A percentile compares a stretch with the other conserved stretches of the same genome.
Evolutionary conservation across 2,329 filamentous ascomycete genomes (phyloP).

Genomic region (Phyllosticta citrichinensis): DNA sequence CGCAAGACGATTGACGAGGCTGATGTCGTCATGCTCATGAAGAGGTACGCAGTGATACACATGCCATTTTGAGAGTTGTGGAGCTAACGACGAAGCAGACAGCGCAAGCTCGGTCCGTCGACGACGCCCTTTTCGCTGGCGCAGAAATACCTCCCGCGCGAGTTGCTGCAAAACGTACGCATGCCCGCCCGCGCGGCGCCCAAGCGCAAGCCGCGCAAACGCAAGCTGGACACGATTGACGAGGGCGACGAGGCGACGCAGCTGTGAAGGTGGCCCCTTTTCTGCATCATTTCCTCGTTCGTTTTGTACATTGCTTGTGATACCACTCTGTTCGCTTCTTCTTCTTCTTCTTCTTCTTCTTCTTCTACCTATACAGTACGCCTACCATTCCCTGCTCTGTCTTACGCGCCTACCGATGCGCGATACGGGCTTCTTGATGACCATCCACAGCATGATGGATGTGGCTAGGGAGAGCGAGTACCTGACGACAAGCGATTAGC

Average conservation of each 20-base stretch:
- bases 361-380: background rate
- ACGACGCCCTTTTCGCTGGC: constrained; percentile 80
- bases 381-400: constrained; percentile 66
- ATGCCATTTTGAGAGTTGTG: constrained; percentile 15
- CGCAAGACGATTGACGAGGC: constrained; percentile 78
- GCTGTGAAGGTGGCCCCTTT: constrained; percentile 10
- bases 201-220: constrained; percentile 31
- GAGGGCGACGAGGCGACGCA: constrained; percentile 23
- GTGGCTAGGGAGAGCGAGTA: constrained; percentile 79
- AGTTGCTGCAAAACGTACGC: constrained; percentile 71
- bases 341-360: constrained; percentile 14
- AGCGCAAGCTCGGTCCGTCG: constrained; percentile 61
- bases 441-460: constrained; percentile 92
- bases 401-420: constrained; percentile 64
- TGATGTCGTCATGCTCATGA: constrained; percentile 74
- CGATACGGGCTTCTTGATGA: constrained; percentile 75
- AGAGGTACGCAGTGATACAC: constrained; percentile 49
- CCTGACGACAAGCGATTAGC: constrained; percentile 40
- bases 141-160: constrained; percentile 68
- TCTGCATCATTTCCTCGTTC: constrained; percentile 11
- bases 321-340: background rate
- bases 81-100: constrained; percentile 44
- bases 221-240: constrained; percentile 31
- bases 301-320: constrained; percentile 44
- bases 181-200: constrained; percentile 46